phyloP scores from a whole-genome alignment of 306 rosid species.

The Begonia fuchsioides region DNA sequence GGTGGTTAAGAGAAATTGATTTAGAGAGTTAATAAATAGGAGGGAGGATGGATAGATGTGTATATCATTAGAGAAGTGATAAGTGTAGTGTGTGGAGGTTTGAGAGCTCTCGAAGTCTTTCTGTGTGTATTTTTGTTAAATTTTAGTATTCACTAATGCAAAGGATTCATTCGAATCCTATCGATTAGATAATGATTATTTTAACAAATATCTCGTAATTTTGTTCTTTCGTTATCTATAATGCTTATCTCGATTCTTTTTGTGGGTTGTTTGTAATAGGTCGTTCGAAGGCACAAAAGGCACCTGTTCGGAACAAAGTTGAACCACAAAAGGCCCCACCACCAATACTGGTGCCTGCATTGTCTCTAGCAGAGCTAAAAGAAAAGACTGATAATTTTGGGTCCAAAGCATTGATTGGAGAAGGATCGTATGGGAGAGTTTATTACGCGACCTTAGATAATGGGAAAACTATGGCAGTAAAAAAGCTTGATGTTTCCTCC shows the following conservation, averaged over 20 bases:
- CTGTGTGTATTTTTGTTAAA: no score
- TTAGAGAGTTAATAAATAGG: no score
- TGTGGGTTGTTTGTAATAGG: constrained; percentile 16
- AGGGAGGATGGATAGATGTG: no score
- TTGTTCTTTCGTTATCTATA: neutral
- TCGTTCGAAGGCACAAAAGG: constrained; percentile 25
- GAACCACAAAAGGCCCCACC: constrained; percentile 51
- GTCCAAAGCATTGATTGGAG: constrained; percentile 65
- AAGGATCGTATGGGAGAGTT: constrained; percentile 69
- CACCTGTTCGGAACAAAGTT: constrained; percentile 27
- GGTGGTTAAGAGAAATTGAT: no score
- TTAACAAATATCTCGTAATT: neutral
- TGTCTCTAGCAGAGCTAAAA: constrained; percentile 56
- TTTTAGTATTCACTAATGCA: no score
- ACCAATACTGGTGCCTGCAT: constrained; percentile 52
- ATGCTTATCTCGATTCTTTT: neutral
- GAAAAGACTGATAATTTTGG: constrained; percentile 68
- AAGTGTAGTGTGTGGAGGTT: no score
- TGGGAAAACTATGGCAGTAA: constrained; percentile 53
- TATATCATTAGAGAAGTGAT: no score
- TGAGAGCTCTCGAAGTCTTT: no score
- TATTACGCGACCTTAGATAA: constrained; percentile 39
- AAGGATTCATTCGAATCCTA: no score
- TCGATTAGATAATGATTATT: no score
- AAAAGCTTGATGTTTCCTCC: constrained; percentile 61